A percentile compares a stretch with the other conserved stretches of the same genome.
phyloP scores from a whole-genome alignment of 805 yeast species.

The Suhomyces canberraensis region DNA sequence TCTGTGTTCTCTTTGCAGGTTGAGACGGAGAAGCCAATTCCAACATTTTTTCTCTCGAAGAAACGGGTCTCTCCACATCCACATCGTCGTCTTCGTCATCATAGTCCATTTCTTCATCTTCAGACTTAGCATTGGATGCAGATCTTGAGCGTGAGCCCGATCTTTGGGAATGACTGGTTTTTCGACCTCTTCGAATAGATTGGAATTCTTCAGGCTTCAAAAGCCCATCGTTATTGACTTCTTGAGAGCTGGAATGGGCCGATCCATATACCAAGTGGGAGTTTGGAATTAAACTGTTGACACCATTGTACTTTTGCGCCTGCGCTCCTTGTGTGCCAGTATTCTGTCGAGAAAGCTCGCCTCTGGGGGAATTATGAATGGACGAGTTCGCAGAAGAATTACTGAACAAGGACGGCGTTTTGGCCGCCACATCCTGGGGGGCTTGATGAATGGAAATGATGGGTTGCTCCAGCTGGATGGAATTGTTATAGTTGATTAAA shows the following conservation, averaged over 20 bases:
- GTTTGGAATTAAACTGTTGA: slow-evolving; percentile 13
- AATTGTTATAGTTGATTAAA: slow-evolving; percentile 16
- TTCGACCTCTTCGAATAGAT: slow-evolving; percentile 41
- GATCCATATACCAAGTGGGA: slow-evolving; percentile 13
- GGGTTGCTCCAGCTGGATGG: slow-evolving; percentile 6
- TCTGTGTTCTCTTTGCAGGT: slow-evolving; percentile 55
- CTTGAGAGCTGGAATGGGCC: background rate
- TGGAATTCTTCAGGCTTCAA: slow-evolving; percentile 37
- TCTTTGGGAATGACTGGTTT: slow-evolving; percentile 25
- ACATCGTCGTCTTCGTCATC: slow-evolving; percentile 6
- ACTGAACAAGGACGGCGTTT: slow-evolving; percentile 56
- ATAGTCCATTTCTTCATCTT: slow-evolving; percentile 12
- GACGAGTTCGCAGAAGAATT: slow-evolving; percentile 42
- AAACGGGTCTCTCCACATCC: slow-evolving; percentile 8
- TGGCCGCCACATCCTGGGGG: slow-evolving; percentile 39
- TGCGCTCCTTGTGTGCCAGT: slow-evolving; percentile 5
- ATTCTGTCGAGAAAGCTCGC: slow-evolving; percentile 16
- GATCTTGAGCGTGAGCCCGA: slow-evolving; percentile 32
- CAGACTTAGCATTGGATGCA: background rate
- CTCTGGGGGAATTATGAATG: slow-evolving; percentile 31
- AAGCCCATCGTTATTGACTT: background rate
- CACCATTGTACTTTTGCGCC: slow-evolving; percentile 3
- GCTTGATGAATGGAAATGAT: slow-evolving; percentile 22
- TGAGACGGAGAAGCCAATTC: slow-evolving; percentile 62
- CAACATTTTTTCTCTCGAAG: slow-evolving; percentile 55